Base-by-base conservation (phyloP, 352 stramenopile species). In the Albugo candida region DNA sequence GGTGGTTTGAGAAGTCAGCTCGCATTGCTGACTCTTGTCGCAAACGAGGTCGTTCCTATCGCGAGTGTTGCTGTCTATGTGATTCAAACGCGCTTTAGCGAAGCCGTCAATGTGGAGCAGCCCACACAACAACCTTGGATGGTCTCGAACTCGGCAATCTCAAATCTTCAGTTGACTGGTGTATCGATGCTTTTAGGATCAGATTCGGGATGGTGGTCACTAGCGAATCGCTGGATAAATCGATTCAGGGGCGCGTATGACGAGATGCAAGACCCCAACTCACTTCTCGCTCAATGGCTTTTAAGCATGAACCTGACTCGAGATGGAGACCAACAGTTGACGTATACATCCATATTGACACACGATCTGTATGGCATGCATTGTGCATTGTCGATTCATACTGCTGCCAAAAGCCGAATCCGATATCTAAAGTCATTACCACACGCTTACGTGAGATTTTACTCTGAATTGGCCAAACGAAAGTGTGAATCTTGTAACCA, bases 361-460 rank as follows among this genome's bases (percentile, higher is more conserved):
- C 66, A 74, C 11, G 78, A 91, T 40, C 53, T 91, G 49, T 71
- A 86, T 48, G 84, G 72, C 13, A 74, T 83, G 46, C 69, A 86
- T 50, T 81, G 72, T 24, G 76, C 69, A 20, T 67, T 91, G 52
- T 85, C 70, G 13, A 63, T 83, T 5, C 70, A 69, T n/a, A 66
- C 55, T 18, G 84, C 74, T 10, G 71, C 67, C 1, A 54, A 64
- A 13, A 81, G 67, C 44, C 74, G 78, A 40, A 86, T 68, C 10
- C 59, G 63, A 17, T 92, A 83, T 49, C 48, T 92, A 40, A 64
- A 71, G 12, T 76, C 69, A 14, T 50, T 92, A 24, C 78, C 78
- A 4, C 67, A 70, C 11, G 59, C 75, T 35, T 92, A 88, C 52
- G 73, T 83, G 14, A 81, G 85, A 39, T 83, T 92, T 36, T 92